A percentile compares a stretch with the other conserved stretches of the same genome.
Evolutionary conservation across 345 rosid genomes (phyloP).

Genomic region (Odontarrhena argentea): DNA sequence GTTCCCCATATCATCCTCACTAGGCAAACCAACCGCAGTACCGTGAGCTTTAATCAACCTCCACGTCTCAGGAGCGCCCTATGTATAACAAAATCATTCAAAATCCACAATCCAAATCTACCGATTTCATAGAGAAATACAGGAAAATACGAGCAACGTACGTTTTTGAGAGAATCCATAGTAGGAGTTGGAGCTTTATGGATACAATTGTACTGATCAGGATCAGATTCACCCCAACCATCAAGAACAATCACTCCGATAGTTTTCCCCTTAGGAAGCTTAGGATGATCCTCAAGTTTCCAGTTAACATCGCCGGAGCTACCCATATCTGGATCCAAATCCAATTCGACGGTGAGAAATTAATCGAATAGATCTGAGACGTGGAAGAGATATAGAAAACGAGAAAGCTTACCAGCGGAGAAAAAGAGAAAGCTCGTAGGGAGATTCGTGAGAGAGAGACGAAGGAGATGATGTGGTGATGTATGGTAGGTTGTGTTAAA

Average conservation of each 20-base stretch:
- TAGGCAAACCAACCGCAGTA: constrained; percentile 88
- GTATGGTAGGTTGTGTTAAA: constrained; percentile 18
- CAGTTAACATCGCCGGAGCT: constrained; percentile 56
- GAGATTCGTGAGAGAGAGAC: constrained; percentile 24
- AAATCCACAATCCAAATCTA: background rate
- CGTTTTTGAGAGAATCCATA: constrained; percentile 93
- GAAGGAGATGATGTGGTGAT: constrained; percentile 32
- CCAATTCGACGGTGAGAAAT: constrained; percentile 9
- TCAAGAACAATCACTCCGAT: constrained; percentile 84
- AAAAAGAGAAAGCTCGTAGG: constrained; percentile 29
- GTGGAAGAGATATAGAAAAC: background rate
- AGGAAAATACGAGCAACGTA: constrained; percentile 14
- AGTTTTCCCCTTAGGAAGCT: constrained; percentile 75
- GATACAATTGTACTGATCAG: constrained; percentile 87
- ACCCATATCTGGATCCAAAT: constrained; percentile 52
- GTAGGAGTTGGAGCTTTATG: constrained; percentile 85
- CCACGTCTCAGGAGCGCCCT: constrained; percentile 83
- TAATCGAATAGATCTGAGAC: constrained; percentile 28
- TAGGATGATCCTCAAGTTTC: constrained; percentile 77
- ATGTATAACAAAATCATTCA: background rate
- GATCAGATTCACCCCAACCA: constrained; percentile 95
- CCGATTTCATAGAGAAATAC: background rate
- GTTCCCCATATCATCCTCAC: constrained; percentile 98
- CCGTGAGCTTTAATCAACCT: constrained; percentile 91
- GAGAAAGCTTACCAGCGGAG: constrained; percentile 37